These are phyloP conservation scores for Carex myosuroides DNA, from an alignment of 176 grass and related monocot species.

Conservation along the genomic window DNA sequence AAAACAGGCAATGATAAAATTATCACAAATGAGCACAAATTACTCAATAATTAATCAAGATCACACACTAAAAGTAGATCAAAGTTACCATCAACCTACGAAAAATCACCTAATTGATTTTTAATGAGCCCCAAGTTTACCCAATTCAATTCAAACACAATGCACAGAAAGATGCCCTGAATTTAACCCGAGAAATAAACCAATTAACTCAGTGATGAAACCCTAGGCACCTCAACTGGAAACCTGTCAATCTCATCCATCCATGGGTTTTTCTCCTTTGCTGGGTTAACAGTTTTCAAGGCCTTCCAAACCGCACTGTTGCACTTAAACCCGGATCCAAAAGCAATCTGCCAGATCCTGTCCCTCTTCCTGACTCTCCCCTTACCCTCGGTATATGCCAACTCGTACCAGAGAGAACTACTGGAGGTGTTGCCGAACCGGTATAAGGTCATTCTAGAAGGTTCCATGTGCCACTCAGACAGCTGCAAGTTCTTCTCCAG, in stretches of 20 bases:
- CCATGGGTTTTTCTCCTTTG: slow-evolving; percentile 71
- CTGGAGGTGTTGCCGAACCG: slow-evolving; percentile 88
- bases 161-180: background rate
- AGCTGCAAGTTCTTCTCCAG: slow-evolving; percentile 71
- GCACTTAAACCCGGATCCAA: slow-evolving; percentile 89
- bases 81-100: slow-evolving; percentile 8
- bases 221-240: slow-evolving; percentile 52
- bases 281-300: slow-evolving; percentile 48
- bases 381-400: slow-evolving; percentile 77
- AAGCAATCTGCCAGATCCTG: slow-evolving; percentile 83
- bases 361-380: slow-evolving; percentile 56
- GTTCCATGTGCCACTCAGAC: slow-evolving; percentile 86
- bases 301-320: slow-evolving; percentile 85
- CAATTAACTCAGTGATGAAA: slow-evolving; percentile 40
- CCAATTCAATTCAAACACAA: slow-evolving; percentile 9
- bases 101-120: slow-evolving; percentile 18
- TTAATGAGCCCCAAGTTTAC: slow-evolving; percentile 16
- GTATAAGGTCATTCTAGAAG: slow-evolving; percentile 77
- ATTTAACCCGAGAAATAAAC: slow-evolving; percentile 10
- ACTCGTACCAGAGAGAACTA: slow-evolving; percentile 86
- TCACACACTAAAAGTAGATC: background rate
- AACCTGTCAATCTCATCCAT: slow-evolving; percentile 78
- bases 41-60: slow-evolving; percentile 20
- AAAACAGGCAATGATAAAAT: slow-evolving; percentile 4
- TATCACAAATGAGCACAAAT: background rate